Conservation (phyloP, 495 filamentous ascomycete species). For the Daldinia vernicosa region DNA sequence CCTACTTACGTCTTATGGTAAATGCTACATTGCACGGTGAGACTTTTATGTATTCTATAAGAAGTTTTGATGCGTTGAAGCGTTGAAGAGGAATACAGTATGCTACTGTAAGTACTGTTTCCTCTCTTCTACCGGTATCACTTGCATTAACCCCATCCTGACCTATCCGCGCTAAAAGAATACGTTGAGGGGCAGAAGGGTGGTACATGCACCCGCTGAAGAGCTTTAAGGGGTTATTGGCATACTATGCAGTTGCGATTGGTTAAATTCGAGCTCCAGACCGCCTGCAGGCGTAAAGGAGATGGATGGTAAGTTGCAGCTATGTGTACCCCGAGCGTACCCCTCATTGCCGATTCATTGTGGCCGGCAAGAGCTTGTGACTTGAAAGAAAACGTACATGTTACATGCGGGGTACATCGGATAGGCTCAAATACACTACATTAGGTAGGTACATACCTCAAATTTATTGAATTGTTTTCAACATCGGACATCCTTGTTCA, state of each 20-base stretch:
- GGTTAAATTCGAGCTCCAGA: slow-evolving; percentile 10
- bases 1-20: not conserved
- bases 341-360: slow-evolving; percentile 18
- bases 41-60: no score
- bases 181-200: slow-evolving; percentile 15
- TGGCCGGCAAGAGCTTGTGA: slow-evolving; percentile 25
- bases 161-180: slow-evolving; percentile 30
- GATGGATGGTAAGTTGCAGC: not conserved
- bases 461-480: slow-evolving; percentile 9
- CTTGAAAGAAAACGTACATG: slow-evolving; percentile 8
- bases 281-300: slow-evolving; percentile 15
- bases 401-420: slow-evolving; percentile 38
- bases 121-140: slow-evolving; percentile 28
- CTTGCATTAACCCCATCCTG: slow-evolving; percentile 25
- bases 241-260: slow-evolving; percentile 27
- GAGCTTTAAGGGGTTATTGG: slow-evolving; percentile 8
- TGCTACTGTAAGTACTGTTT: not conserved
- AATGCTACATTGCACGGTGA: not conserved
- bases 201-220: slow-evolving; percentile 5
- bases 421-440: not conserved
- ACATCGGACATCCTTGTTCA: slow-evolving; percentile 31
- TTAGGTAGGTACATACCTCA: no score
- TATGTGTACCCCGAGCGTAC: slow-evolving; percentile 28
- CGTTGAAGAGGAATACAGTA: no score
- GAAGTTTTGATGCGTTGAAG: no score